Conservation (phyloP, 306 rosid species). For the Crotalaria pallida region DNA sequence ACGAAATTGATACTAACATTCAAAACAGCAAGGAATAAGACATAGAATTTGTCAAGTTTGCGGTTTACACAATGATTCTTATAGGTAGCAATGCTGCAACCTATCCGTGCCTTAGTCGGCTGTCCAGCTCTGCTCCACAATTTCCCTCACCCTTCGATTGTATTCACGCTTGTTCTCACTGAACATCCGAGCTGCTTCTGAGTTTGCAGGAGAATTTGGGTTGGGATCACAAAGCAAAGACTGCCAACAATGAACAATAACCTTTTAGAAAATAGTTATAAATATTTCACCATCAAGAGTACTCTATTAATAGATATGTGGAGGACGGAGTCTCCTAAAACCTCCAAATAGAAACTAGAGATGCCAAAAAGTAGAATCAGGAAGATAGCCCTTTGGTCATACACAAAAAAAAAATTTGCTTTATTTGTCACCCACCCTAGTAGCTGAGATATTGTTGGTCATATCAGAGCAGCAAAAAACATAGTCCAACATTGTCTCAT, state of each 20-base stretch:
- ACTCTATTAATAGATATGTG: background rate
- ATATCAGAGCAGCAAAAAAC: background rate
- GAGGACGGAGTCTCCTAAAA: background rate
- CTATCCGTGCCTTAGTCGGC: slow-evolving; percentile 49
- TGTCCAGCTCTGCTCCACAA: slow-evolving; percentile 91
- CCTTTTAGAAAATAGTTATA: background rate
- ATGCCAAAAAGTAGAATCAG: background rate
- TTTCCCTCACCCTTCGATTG: slow-evolving; percentile 77
- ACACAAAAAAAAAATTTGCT: background rate
- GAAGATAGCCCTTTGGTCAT: background rate
- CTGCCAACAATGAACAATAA: slow-evolving; percentile 32
- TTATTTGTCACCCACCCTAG: background rate
- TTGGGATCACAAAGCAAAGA: slow-evolving; percentile 79
- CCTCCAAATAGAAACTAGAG: background rate
- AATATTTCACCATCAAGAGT: background rate
- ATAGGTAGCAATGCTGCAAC: slow-evolving; percentile 8
- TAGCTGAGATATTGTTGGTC: background rate
- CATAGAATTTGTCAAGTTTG: slow-evolving; percentile 26
- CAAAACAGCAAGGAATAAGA: slow-evolving; percentile 26
- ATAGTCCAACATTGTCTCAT: background rate
- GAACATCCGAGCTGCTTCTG: slow-evolving; percentile 85
- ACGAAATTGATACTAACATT: slow-evolving; percentile 15
- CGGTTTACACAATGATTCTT: slow-evolving; percentile 32
- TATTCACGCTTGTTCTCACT: slow-evolving; percentile 82
- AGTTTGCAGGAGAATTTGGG: slow-evolving; percentile 86